A percentile compares a stretch with the other conserved stretches of the same genome.
phyloP scores from a whole-genome alignment of 352 stramenopile species.

The Globisporangium polare region DNA sequence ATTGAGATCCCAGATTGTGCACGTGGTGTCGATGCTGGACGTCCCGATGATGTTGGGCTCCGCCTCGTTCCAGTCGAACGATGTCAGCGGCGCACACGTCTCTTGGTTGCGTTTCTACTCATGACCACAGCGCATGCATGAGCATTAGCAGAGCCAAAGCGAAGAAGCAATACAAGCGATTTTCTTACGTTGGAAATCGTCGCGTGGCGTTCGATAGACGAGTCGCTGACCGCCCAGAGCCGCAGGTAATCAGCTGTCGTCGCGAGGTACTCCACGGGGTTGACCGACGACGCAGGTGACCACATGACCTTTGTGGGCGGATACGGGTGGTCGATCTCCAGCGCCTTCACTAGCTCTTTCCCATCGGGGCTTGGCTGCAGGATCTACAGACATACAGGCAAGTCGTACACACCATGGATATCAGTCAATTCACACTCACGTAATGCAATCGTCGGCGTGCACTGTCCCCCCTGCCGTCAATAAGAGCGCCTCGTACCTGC shows the following conservation, averaged over 20 bases:
- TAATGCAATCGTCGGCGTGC: not conserved
- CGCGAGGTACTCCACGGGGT: slow-evolving; percentile 63
- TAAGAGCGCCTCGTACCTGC: slow-evolving; percentile 38
- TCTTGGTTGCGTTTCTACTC: slow-evolving; percentile 70
- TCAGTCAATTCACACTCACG: not conserved
- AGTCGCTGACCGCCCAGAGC: slow-evolving; percentile 71
- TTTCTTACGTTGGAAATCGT: slow-evolving; percentile 64
- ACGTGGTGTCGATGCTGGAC: slow-evolving; percentile 97
- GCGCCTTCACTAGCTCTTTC: slow-evolving; percentile 50
- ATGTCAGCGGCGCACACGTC: slow-evolving; percentile 96
- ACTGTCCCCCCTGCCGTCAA: not conserved
- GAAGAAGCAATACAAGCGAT: slow-evolving; percentile 1
- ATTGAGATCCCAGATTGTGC: slow-evolving; percentile 98
- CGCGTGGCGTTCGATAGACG: slow-evolving; percentile 68
- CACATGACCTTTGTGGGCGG: slow-evolving; percentile 87
- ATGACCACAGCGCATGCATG: not conserved
- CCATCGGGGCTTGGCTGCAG: slow-evolving; percentile 51
- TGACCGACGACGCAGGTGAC: slow-evolving; percentile 52
- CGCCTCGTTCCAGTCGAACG: slow-evolving; percentile 98
- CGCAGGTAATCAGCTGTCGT: slow-evolving; percentile 84
- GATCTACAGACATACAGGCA: slow-evolving; percentile 30
- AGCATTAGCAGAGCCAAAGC: too few species aligned
- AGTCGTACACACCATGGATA: not conserved
- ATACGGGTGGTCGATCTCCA: slow-evolving; percentile 84
- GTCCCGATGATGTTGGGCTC: slow-evolving; percentile 96